A percentile compares a stretch with the other conserved stretches of the same genome.
These are phyloP conservation scores for Phlebiopsis flavidoalba DNA, from an alignment of 768 basidiomycete genomes.

Conservation along the genomic window DNA sequence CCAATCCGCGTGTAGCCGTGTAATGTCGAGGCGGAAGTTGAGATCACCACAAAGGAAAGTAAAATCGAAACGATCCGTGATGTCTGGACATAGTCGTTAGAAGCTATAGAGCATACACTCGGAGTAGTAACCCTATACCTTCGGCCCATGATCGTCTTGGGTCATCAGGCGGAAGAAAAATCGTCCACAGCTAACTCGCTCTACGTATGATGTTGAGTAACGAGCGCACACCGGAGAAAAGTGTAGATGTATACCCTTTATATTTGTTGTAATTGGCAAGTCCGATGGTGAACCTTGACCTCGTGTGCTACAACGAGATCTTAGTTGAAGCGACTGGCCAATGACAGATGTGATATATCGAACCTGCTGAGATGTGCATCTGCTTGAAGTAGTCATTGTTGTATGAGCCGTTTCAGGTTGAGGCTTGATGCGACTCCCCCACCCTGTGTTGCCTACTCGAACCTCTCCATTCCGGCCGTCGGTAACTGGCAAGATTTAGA, in stretches of 20 bases:
- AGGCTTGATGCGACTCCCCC: slow-evolving; percentile 89
- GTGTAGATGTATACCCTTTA: slow-evolving; percentile 30
- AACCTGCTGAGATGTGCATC: slow-evolving; percentile 88
- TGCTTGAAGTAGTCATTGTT: slow-evolving; percentile 83
- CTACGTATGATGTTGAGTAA: slow-evolving; percentile 31
- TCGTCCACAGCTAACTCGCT: slow-evolving; percentile 74
- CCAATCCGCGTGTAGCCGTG: slow-evolving; percentile 93
- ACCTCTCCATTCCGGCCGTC: slow-evolving; percentile 90
- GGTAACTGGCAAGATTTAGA: slow-evolving; percentile 81
- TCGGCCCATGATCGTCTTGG: slow-evolving; percentile 63
- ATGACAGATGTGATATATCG: background rate
- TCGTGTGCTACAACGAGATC: slow-evolving; percentile 54
- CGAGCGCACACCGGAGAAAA: background rate
- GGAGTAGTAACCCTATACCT: slow-evolving; percentile 45
- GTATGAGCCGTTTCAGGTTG: slow-evolving; percentile 76
- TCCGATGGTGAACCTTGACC: slow-evolving; percentile 67
- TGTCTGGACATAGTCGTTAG: slow-evolving; percentile 37
- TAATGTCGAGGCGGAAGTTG: slow-evolving; percentile 87
- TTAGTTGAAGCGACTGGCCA: background rate
- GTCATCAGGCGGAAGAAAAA: slow-evolving; percentile 62
- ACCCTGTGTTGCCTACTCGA: slow-evolving; percentile 87
- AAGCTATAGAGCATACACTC: slow-evolving; percentile 7
- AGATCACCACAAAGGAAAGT: slow-evolving; percentile 88
- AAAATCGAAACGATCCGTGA: slow-evolving; percentile 86
- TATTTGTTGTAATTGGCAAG: slow-evolving; percentile 85